A percentile compares a stretch with the other conserved stretches of the same genome.
These are phyloP conservation scores for Handroanthus guayacan DNA, from an alignment of 257 asterid genomes.

Conservation along the genomic window DNA sequence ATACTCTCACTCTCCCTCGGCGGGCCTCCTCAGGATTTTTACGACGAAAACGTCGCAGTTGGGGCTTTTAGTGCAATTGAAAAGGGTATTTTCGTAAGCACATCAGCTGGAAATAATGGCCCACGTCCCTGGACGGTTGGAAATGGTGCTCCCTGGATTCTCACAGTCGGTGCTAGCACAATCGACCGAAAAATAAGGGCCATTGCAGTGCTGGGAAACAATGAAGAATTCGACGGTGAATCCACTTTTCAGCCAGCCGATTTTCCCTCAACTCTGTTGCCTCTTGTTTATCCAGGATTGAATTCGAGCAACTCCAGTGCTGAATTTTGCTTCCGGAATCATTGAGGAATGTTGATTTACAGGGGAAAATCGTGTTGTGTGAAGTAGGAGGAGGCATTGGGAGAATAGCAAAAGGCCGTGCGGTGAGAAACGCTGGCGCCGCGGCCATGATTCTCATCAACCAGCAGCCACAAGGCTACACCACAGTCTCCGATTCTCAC, in stretches of 20 bases:
- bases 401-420: conserved; percentile 38
- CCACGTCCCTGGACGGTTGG: not conserved
- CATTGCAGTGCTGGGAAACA: conserved; percentile 38
- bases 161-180: conserved; percentile 49
- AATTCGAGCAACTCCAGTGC: not conserved
- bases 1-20: conserved; percentile 47
- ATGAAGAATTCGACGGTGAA: conserved; percentile 36
- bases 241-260: conserved; percentile 40
- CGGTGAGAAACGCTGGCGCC: conserved; percentile 41
- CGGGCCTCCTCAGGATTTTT: not conserved
- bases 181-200: conserved; percentile 40
- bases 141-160: conserved; percentile 54
- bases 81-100: conserved; percentile 43
- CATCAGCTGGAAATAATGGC: conserved; percentile 46
- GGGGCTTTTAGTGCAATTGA: conserved; percentile 42
- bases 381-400: not conserved
- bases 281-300: conserved; percentile 26
- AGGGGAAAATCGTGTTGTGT: conserved; percentile 60
- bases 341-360: conserved; percentile 30
- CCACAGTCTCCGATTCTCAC: conserved; percentile 10
- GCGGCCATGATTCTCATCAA: conserved; percentile 51
- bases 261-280: conserved; percentile 26
- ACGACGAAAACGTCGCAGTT: conserved; percentile 27
- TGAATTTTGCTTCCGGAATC: conserved; percentile 8
- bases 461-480: conserved; percentile 28